Conservation (phyloP, 2,329 filamentous ascomycete species). For the Ustulina deusta region DNA sequence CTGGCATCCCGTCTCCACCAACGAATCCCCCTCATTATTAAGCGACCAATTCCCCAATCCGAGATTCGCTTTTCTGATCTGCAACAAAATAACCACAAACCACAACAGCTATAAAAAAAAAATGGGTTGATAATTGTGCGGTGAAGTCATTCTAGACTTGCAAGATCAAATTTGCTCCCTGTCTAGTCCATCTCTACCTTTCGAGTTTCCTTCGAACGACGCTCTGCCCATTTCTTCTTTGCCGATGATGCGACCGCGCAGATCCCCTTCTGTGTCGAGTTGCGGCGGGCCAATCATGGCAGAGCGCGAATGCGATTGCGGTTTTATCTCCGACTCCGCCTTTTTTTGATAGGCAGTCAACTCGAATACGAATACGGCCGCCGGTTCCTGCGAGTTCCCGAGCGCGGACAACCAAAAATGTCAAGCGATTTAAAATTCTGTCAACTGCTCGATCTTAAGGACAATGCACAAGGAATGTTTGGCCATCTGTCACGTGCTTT, state of each 20-base stretch:
- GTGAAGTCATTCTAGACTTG: slow-evolving; percentile 5
- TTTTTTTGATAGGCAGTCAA: slow-evolving; percentile 18
- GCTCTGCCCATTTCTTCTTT: slow-evolving; percentile 30
- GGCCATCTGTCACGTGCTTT: background rate
- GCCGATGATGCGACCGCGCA: slow-evolving; percentile 28
- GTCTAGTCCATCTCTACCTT: background rate
- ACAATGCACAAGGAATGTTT: background rate
- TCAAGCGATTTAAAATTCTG: background rate
- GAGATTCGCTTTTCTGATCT: background rate
- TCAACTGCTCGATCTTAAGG: no score
- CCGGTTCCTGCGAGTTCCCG: background rate
- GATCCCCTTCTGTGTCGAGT: slow-evolving; percentile 18
- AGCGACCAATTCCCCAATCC: slow-evolving; percentile 15
- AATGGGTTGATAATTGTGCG: slow-evolving; percentile 17
- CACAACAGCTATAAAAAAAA: no score
- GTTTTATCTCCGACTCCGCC: slow-evolving; percentile 34
- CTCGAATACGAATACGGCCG: slow-evolving; percentile 40
- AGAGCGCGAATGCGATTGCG: background rate
- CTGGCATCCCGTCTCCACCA: slow-evolving; percentile 28
- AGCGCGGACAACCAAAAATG: background rate
- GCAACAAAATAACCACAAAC: background rate
- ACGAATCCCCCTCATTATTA: slow-evolving; percentile 13
- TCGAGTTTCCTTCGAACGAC: slow-evolving; percentile 25
- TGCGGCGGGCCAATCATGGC: slow-evolving; percentile 25
- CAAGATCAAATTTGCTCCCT: background rate